phyloP scores from a whole-genome alignment of 495 filamentous ascomycete genomes.

The Aspergillus haitiensis region DNA sequence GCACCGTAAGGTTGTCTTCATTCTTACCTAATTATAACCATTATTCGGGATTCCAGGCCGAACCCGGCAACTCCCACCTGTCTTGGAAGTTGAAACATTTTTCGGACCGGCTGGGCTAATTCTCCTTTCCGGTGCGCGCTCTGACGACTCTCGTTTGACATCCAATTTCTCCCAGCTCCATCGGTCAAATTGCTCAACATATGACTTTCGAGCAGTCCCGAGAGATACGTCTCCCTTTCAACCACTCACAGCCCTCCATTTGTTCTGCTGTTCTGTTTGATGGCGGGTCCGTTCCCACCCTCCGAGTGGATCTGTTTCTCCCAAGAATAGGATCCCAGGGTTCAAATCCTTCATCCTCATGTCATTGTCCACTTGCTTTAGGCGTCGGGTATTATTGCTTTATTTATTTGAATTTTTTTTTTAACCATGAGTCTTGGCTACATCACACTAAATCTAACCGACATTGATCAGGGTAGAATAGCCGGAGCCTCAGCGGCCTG shows the following conservation, averaged over 20 bases:
- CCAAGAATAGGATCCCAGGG: constrained; percentile 2
- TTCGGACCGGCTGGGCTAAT: not conserved
- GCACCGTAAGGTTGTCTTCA: not conserved
- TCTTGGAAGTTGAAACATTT: not conserved
- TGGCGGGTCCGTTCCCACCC: constrained; percentile 7
- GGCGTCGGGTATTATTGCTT: constrained; percentile 2
- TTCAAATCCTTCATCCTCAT: not conserved
- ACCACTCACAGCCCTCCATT: not conserved
- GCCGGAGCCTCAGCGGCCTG: not conserved
- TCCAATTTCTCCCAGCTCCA: not conserved
- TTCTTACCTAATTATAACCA: not conserved
- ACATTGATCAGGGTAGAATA: not conserved
- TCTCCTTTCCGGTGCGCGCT: not conserved
- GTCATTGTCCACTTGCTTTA: not conserved
- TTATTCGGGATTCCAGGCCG: not conserved
- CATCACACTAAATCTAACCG: not conserved
- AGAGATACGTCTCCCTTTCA: not conserved
- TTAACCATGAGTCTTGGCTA: too few species aligned
- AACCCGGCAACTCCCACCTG: not conserved
- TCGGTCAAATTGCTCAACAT: not conserved
- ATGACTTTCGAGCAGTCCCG: not conserved
- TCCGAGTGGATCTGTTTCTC: constrained; percentile 6
- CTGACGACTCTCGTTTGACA: too few species aligned
- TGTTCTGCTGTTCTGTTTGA: not conserved
- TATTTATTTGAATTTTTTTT: not conserved